Base-by-base conservation (phyloP, 257 asterid species). In the Ilex asprella region DNA sequence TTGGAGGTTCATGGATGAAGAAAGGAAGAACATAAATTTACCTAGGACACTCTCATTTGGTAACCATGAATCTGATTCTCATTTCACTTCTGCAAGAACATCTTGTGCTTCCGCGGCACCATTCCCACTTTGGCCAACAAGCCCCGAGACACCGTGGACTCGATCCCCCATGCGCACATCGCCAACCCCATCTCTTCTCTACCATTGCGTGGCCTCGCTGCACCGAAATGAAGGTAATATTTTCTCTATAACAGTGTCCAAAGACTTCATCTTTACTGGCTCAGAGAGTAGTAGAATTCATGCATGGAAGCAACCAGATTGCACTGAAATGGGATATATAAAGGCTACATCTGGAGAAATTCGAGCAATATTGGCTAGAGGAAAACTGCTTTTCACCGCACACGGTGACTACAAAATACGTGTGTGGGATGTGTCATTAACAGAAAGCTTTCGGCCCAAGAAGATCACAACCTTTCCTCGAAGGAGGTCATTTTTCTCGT, bases 161-260 rank as follows among this genome's bases (percentile, higher is more conserved):
- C 65, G 83, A 66, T 81, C 95, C 21, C 91, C 94, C 2, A 6
- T 63, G 41, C 62, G 58, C 13, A 47, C 60, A 58, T 58, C 86
- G 2, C 77, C 79, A 0, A 51, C 82, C 2, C 77, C 84, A 0
- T 77, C 91, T 2, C 86, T 73, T 30, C 81, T 77, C 14, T 83
- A 83, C 64, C 91, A 86, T 31, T 86, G 95, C 74, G 43, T 86
- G 29, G 88, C 91, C 2, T 83, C 95, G 0, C 84, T 83, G 41
- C 88, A 86, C 31, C 79, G 91, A 16, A 74, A 73, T 13, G 84
- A 86, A 61, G 86, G 88, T 30, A 76, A 68, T 61, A 79, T 83
- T 32, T 79, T 62, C 61, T 83, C 86, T 1, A 67, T 86, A 10
- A 61, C 91, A 0, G 78, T 78, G 43, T 71, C 83, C 0, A 79